phyloP scores from a whole-genome alignment of 257 asterid species.

The Thymus mandschuricus region DNA sequence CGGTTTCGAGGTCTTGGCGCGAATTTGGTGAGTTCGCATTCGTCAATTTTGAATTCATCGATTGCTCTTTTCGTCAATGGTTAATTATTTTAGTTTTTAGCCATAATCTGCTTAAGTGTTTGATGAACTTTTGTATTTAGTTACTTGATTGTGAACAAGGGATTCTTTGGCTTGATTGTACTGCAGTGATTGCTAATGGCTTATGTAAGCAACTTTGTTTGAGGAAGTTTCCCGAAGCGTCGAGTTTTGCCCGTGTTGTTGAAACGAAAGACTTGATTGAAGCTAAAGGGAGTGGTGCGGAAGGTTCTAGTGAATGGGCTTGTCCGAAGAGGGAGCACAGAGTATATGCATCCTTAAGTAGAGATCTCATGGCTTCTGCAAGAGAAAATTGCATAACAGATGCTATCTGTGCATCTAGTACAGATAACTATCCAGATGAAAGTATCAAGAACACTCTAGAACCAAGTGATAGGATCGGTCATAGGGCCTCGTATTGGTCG shows the following conservation, averaged over 20 bases:
- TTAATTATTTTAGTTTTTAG: neutral
- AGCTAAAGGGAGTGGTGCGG: slow-evolving; percentile 31
- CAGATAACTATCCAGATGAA: slow-evolving; percentile 78
- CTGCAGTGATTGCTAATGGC: slow-evolving; percentile 69
- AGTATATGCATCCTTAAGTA: slow-evolving; percentile 56
- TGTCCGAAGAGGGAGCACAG: slow-evolving; percentile 54
- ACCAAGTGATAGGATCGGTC: slow-evolving; percentile 52
- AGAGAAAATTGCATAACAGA: slow-evolving; percentile 55
- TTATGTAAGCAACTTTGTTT: slow-evolving; percentile 66
- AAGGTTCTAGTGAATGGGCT: slow-evolving; percentile 40
- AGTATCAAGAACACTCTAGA: slow-evolving; percentile 68
- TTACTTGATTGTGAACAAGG: neutral
- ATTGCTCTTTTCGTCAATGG: neutral
- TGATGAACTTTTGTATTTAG: neutral
- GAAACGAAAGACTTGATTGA: slow-evolving; percentile 37
- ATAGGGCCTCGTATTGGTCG: slow-evolving; percentile 85
- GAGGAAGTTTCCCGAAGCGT: slow-evolving; percentile 58
- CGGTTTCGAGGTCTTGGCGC: slow-evolving; percentile 81
- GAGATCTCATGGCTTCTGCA: slow-evolving; percentile 41
- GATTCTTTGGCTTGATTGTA: slow-evolving; percentile 12
- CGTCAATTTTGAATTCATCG: neutral
- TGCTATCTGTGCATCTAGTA: slow-evolving; percentile 78
- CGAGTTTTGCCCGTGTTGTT: slow-evolving; percentile 40
- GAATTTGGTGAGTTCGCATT: slow-evolving; percentile 56
- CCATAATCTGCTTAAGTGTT: neutral